A percentile compares a stretch with the other conserved stretches of the same genome.
phyloP scores from a whole-genome alignment of 441 rosid species.

The Populus hybrid region DNA sequence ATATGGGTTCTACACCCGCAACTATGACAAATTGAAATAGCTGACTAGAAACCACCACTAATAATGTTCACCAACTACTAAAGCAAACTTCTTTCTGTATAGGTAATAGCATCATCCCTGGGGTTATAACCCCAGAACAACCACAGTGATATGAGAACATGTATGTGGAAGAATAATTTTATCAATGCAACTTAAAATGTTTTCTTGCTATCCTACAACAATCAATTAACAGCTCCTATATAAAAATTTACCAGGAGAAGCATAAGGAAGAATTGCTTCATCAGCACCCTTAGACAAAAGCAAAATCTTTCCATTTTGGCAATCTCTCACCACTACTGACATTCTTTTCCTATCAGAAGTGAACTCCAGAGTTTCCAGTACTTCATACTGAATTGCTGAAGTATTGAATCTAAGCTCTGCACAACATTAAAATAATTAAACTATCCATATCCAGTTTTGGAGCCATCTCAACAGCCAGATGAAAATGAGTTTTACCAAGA shows the following conservation, averaged over 20 bases:
- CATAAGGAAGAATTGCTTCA: conserved; percentile 88
- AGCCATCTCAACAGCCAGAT: conserved; percentile 21
- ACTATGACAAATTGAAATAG: background rate
- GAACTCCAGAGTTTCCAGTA: conserved; percentile 89
- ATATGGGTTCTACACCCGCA: background rate
- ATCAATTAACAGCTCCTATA: conserved; percentile 17
- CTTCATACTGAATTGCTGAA: conserved; percentile 60
- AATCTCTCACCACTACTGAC: conserved; percentile 90
- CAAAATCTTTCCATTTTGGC: conserved; percentile 64
- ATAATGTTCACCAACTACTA: background rate
- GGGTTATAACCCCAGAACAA: background rate
- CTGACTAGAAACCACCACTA: background rate
- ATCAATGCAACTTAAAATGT: background rate
- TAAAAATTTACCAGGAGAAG: conserved; percentile 57
- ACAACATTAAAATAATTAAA: conserved; percentile 23
- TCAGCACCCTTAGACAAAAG: conserved; percentile 98
- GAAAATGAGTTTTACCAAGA: conserved; percentile 56
- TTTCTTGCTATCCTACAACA: background rate
- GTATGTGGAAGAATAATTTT: background rate
- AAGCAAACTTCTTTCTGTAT: background rate
- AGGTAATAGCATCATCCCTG: background rate
- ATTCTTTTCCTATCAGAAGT: conserved; percentile 99
- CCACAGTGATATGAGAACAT: background rate
- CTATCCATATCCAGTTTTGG: conserved; percentile 12
- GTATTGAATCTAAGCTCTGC: conserved; percentile 80